These are phyloP conservation scores for Dryas integrifolia DNA, from an alignment of 331 rosid genomes.

Conservation along the genomic window DNA sequence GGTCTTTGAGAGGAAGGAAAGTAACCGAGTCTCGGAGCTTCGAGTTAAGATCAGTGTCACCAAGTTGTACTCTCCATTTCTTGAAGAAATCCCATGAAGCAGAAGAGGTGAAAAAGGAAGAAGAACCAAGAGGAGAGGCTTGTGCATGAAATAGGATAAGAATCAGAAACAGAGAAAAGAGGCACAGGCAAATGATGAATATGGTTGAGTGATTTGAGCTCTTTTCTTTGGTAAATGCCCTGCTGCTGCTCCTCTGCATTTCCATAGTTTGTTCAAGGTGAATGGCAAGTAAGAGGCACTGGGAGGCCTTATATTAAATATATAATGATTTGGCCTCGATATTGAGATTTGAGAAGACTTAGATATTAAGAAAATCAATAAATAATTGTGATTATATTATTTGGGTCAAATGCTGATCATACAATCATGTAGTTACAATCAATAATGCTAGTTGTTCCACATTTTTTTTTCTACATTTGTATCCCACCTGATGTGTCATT, in stretches of 20 bases:
- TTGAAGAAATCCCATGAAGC: slow-evolving; percentile 11
- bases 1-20: slow-evolving; percentile 38
- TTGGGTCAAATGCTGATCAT: not conserved
- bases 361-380: not conserved
- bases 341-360: slow-evolving; percentile 4
- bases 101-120: not conserved
- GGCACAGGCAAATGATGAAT: slow-evolving; percentile 6
- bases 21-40: slow-evolving; percentile 32
- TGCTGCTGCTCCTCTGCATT: slow-evolving; percentile 13
- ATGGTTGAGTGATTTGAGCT: slow-evolving; percentile 1
- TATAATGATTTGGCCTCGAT: not conserved
- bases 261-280: slow-evolving; percentile 12
- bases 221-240: not conserved
- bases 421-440: not conserved
- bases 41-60: not conserved
- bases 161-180: not conserved
- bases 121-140: slow-evolving; percentile 14
- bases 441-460: no score
- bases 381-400: not conserved
- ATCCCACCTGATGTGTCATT: no score
- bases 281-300: not conserved
- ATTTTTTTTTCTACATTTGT: no score
- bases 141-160: slow-evolving; percentile 19
- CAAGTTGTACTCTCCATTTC: not conserved
- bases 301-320: not conserved